phyloP scores from a whole-genome alignment of 1,284 basidiomycete genomes.

The Sporisorium sorghi region DNA sequence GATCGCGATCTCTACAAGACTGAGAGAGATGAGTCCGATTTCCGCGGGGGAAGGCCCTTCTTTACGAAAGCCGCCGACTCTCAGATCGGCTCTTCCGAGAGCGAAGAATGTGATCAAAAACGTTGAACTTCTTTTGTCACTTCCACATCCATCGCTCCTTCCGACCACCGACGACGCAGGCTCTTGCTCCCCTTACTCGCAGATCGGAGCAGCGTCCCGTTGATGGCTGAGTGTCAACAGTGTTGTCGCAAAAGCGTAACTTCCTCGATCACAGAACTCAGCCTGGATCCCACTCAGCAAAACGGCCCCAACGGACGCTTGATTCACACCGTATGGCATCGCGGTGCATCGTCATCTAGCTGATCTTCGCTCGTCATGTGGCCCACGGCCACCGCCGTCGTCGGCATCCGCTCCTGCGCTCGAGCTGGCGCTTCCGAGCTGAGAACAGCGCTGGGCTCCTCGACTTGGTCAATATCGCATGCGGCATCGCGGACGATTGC shows the following conservation, averaged over 20 bases:
- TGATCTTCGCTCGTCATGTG: constrained; percentile 22
- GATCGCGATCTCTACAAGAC: not conserved
- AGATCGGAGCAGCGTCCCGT: constrained; percentile 2
- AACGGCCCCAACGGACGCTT: not conserved
- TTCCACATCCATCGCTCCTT: not conserved
- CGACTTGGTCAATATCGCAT: constrained; percentile 21
- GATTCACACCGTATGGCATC: constrained; percentile 10
- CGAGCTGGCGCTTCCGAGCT: constrained; percentile 14
- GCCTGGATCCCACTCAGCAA: not conserved
- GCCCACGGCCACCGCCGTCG: constrained; percentile 31
- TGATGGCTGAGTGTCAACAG: not conserved
- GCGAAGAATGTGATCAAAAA: not conserved
- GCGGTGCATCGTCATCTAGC: not conserved
- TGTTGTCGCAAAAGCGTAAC: too few species aligned
- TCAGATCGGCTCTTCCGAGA: not conserved
- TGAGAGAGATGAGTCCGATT: not conserved
- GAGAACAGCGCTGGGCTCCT: constrained; percentile 12
- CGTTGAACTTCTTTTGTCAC: not conserved
- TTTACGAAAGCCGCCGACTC: constrained; percentile 14
- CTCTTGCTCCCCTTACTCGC: not conserved
- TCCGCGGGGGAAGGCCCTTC: constrained; percentile 2
- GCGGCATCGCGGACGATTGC: constrained; percentile 4
- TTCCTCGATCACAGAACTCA: too few species aligned
- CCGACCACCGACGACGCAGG: not conserved
- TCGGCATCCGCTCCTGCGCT: constrained; percentile 36